Percentiles rank a stretch among this genome's conserved stretches.
Conservation (phyloP, 352 stramenopile genomes). For the Blastocystis sp. region DNA sequence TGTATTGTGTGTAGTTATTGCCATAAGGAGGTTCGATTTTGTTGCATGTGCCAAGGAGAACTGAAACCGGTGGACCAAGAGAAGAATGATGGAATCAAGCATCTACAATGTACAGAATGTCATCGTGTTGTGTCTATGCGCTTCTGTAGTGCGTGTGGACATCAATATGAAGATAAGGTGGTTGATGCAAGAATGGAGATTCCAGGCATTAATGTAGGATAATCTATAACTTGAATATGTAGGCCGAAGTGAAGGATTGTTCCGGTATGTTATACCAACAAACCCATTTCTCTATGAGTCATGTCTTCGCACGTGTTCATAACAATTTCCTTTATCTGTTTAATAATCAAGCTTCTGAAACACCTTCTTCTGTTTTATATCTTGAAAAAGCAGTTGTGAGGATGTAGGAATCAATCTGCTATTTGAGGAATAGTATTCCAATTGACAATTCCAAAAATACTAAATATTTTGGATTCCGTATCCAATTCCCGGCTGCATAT, state of each 20-base stretch:
- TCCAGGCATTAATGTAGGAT: constrained; percentile 25
- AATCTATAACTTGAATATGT: neutral
- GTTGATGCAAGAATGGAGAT: constrained; percentile 59
- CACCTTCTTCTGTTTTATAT: constrained; percentile 73
- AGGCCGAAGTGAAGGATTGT: constrained; percentile 22
- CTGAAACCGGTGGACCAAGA: constrained; percentile 41
- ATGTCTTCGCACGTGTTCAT: constrained; percentile 79
- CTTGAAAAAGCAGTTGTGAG: constrained; percentile 72
- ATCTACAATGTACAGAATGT: constrained; percentile 51
- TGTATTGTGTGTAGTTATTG: constrained; percentile 59
- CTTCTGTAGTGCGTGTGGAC: constrained; percentile 55
- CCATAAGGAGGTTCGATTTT: constrained; percentile 66
- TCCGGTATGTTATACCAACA: neutral
- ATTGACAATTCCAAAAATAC: constrained; percentile 64
- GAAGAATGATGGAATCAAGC: neutral
- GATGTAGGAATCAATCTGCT: neutral
- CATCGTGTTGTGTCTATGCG: constrained; percentile 59
- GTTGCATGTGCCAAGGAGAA: constrained; percentile 60
- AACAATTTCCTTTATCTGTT: constrained; percentile 85
- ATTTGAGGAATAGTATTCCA: neutral
- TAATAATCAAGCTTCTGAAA: constrained; percentile 78
- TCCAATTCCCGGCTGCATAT: constrained; percentile 77
- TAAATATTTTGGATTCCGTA: constrained; percentile 81
- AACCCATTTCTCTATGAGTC: constrained; percentile 79
- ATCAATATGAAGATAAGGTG: constrained; percentile 43